Base-by-base conservation (phyloP, 352 stramenopile species). In the Globisporangium apiculatum region DNA sequence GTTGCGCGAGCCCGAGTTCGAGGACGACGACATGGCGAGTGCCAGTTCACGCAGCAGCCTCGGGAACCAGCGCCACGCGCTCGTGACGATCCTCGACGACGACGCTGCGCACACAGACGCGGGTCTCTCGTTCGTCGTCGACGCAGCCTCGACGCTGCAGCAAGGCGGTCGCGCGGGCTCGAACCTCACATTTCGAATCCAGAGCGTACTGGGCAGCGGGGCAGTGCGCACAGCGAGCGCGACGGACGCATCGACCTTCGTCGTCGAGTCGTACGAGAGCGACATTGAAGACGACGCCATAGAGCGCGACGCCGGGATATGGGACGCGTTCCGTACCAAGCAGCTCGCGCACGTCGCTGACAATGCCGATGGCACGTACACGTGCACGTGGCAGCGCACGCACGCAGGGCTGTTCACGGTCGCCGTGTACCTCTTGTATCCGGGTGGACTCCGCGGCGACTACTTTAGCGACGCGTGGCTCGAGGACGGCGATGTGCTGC, bases 21-120 rank as follows among this genome's bases (percentile, higher is more conserved):
- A 61, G 53, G 10, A 43, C 58, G 41, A 47, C 7, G 7, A 63
- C 65, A 48, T 48, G 38, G 10, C 40, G 17, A 7, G 8, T 8
- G 51, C 7, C 14, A 55, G 10, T 24, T 7, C 31, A 14, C 51
- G 51, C 35, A 48, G 51, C 45, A 77, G 53, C 1, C 62, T 94
- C 2, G 84, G 84, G 14, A 87, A 80, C 51, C 81, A 92, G 46
- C 66, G 73, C 14, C 69, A 75, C 8, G 72, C 84, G 5, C 62
- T 84, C 14, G 79, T 94, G 15, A 89, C 75, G 15, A 89, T 94
- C 51, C 54, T 86, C 41, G 84, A 92, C 50, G 75, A 91, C 53
- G 83, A 91, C 56, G 36, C 36, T 9, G 7, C 55, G 18, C 61
- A 66, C 14, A 72, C 73, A 1, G 70, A 80, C 41, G 72, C 81